Evolutionary conservation across 2,329 filamentous ascomycete species (phyloP).

Genomic region (Colletotrichum musae): DNA sequence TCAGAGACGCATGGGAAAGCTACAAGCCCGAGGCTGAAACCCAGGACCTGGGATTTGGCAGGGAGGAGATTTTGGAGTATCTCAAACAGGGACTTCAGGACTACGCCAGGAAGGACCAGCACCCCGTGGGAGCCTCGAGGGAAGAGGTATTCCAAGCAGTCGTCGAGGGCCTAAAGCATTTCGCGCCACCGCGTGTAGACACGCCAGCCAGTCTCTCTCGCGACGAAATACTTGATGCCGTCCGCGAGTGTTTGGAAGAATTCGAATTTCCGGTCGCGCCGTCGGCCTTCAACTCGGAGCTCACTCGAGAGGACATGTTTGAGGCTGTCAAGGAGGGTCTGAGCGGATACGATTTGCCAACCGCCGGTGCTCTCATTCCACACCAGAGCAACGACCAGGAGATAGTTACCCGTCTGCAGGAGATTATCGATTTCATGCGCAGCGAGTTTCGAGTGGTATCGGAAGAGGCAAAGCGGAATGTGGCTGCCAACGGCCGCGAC

Average conservation of each 20-base stretch:
- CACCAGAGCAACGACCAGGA: conserved; percentile 61
- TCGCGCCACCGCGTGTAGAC: conserved; percentile 80
- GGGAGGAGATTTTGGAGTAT: conserved; percentile 90
- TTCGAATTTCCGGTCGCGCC: conserved; percentile 81
- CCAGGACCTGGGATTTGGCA: conserved; percentile 89
- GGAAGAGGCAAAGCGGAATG: conserved; percentile 81
- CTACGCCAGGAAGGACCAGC: conserved; percentile 72
- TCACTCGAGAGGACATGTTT: conserved; percentile 74
- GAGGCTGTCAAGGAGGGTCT: conserved; percentile 75
- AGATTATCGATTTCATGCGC: conserved; percentile 74
- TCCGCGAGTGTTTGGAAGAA: conserved; percentile 88
- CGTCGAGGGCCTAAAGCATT: conserved; percentile 87
- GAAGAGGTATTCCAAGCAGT: conserved; percentile 91
- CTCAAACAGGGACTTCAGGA: conserved; percentile 88
- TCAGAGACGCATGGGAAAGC: conserved; percentile 92
- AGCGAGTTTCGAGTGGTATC: conserved; percentile 73
- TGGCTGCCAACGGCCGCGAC: conserved; percentile 82
- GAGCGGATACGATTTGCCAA: conserved; percentile 62
- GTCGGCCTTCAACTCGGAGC: conserved; percentile 66
- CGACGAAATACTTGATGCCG: conserved; percentile 86
- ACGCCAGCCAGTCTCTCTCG: conserved; percentile 79
- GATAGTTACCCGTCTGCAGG: conserved; percentile 70
- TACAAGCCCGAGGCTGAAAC: conserved; percentile 95
- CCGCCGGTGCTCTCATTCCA: conserved; percentile 57
- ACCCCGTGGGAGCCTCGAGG: conserved; percentile 75